A percentile compares a stretch with the other conserved stretches of the same genome.
These are phyloP conservation scores for Ganoderma leucocontextum DNA, from an alignment of 1,284 basidiomycete genomes.

Conservation along the genomic window DNA sequence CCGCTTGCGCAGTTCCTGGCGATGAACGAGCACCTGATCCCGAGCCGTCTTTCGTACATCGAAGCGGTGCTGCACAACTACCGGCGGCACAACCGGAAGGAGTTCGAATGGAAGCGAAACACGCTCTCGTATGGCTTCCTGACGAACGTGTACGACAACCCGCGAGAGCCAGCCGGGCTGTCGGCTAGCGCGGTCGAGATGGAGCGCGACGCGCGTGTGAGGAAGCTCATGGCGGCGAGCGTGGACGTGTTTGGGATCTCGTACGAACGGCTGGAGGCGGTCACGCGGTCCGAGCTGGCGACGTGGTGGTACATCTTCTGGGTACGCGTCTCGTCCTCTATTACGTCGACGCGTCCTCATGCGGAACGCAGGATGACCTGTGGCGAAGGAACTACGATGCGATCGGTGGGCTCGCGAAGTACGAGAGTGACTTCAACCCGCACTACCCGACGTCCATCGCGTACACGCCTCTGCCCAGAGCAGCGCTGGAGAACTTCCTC, in stretches of 20 bases:
- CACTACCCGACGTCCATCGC: constrained; percentile 79
- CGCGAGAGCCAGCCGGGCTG: constrained; percentile 55
- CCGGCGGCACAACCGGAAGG: constrained; percentile 57
- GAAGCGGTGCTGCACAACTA: constrained; percentile 63
- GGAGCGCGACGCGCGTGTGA: constrained; percentile 65
- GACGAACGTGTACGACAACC: constrained; percentile 66
- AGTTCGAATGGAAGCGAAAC: constrained; percentile 62
- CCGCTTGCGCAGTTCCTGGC: constrained; percentile 71
- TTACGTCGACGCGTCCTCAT: background rate
- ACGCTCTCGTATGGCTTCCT: constrained; percentile 76
- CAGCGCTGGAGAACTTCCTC: constrained; percentile 72
- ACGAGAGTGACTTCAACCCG: constrained; percentile 75
- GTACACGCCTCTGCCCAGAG: constrained; percentile 76
- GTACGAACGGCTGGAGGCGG: constrained; percentile 65
- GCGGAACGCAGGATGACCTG: constrained; percentile 66
- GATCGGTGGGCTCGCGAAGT: constrained; percentile 54
- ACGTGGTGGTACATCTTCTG: constrained; percentile 88
- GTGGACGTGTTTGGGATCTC: constrained; percentile 60
- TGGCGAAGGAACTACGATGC: constrained; percentile 74
- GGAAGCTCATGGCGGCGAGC: constrained; percentile 58
- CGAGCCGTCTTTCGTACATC: constrained; percentile 52
- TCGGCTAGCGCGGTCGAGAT: constrained; percentile 54
- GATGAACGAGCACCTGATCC: constrained; percentile 65
- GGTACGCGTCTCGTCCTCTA: constrained; percentile 52
- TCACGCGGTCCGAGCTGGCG: constrained; percentile 59